Conservation (phyloP, 805 yeast species). For the Nakazawaea wyomingensis region DNA sequence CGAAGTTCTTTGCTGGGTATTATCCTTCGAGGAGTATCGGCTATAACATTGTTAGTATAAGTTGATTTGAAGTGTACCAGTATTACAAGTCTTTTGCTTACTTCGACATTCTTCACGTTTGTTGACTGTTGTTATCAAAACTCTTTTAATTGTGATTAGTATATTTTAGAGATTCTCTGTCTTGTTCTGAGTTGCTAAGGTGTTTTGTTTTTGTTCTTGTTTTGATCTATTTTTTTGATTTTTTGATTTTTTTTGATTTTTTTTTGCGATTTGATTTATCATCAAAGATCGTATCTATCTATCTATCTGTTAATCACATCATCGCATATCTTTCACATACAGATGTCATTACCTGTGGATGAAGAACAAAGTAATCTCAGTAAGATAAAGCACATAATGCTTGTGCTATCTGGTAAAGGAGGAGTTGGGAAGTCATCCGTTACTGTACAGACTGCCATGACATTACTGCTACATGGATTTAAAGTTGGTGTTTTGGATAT, state of each 20-base stretch:
- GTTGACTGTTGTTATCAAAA: too few species aligned
- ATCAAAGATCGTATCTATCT: too few species aligned
- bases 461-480: conserved; percentile 62
- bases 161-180: background rate
- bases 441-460: conserved; percentile 89
- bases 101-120: conserved; percentile 11
- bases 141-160: background rate
- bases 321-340: too few species aligned
- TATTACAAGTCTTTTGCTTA: background rate
- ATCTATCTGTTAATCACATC: too few species aligned
- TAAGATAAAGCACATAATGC: conserved; percentile 67
- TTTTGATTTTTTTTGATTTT: background rate
- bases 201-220: background rate
- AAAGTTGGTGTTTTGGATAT: conserved; percentile 94
- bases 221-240: background rate
- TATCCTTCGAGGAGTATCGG: conserved; percentile 10
- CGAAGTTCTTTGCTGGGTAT: conserved; percentile 6
- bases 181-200: background rate
- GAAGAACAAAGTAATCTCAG: conserved; percentile 23
- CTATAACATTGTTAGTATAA: conserved; percentile 1
- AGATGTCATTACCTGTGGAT: too few species aligned
- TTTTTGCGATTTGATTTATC: background rate
- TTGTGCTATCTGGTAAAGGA: conserved; percentile 90
- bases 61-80: background rate
- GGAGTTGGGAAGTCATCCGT: conserved; percentile 98